Evolutionary conservation across 345 rosid genomes (phyloP).

Genomic region (Trapa bicornis): DNA sequence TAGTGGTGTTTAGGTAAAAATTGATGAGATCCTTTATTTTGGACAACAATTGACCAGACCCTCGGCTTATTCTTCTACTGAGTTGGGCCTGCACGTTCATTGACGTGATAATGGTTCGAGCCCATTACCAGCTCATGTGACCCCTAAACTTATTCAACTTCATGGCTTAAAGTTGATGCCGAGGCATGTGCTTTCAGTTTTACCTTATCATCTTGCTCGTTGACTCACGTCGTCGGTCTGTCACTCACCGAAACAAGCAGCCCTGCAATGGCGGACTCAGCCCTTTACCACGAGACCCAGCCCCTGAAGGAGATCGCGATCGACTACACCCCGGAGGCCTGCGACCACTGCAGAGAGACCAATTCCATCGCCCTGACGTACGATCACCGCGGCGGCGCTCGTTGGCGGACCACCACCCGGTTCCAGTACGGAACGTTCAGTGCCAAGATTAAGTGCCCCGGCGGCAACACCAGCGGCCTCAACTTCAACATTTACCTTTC

Average conservation of each 20-base stretch:
- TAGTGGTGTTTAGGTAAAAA: no score
- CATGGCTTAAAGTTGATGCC: no score
- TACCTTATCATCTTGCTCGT: no score
- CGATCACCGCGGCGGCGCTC: conserved; percentile 49
- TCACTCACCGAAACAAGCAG: not conserved
- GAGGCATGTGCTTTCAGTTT: no score
- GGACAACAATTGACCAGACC: no score
- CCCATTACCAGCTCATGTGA: no score
- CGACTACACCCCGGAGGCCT: conserved; percentile 54
- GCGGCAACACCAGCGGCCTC: conserved; percentile 54
- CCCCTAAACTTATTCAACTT: no score
- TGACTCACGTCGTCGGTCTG: not conserved
- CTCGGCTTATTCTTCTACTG: no score
- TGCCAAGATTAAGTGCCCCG: conserved; percentile 36
- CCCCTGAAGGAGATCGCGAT: conserved; percentile 42
- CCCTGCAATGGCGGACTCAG: conserved; percentile 35
- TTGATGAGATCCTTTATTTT: no score
- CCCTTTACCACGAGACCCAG: conserved; percentile 25
- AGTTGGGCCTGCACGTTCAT: no score
- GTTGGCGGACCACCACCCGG: conserved; percentile 52
- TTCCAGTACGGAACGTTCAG: conserved; percentile 51
- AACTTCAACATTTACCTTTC: conserved; percentile 53
- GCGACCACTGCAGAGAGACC: conserved; percentile 32
- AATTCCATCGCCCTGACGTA: conserved; percentile 39
- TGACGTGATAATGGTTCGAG: no score